Base-by-base conservation (phyloP, 306 rosid species). In the Rubus parviflorus region DNA sequence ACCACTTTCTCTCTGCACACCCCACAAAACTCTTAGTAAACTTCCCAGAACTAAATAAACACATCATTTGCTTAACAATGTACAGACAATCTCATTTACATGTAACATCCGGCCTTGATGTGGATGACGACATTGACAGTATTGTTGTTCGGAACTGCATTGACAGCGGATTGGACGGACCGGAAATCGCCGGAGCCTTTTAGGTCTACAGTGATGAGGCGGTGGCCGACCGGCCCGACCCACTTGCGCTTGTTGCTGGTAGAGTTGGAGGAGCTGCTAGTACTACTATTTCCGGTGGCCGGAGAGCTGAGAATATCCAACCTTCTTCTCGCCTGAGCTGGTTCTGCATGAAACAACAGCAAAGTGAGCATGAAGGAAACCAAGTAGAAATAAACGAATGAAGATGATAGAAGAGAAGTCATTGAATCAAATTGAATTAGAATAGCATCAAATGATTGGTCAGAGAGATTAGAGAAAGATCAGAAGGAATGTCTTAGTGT, bases 1-100 rank as follows among this genome's bases (percentile, higher is more conserved):
- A 89, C 86, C 52, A 94, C 98, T 84, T 91, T 91, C 84, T 91
- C 97, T 85, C 96, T 93, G 85, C 87, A 76, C 65, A 61, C 4
- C 43, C 23, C 25, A 42, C 64, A 68, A 61, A 7, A 74, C 12
- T 2, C 4, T 30, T 4, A 0, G 23, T 64, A 37, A 64, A 37
- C 47, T 20, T 38, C 12, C 22, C 12, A 63, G 2, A 42, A 16
- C 68, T 38, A 37, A 38, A 37, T 46, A 53, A 49, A 37, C 19
- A 60, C 66, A 14, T 62, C 1, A 6, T 52, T 11, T 14, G 30
- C 49, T 74, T 74, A 7, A 57, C n/a, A 69, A 10, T 7, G 5
- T 16, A 48, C 25, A 57, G 4, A 37, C 2, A n/a, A 19, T 20
- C 23, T 2, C 4, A 60, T 52, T 74, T 84, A 94, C 98, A 76